phyloP scores from a whole-genome alignment of 2,329 filamentous ascomycete species.

The Stromatinia cepivora region DNA sequence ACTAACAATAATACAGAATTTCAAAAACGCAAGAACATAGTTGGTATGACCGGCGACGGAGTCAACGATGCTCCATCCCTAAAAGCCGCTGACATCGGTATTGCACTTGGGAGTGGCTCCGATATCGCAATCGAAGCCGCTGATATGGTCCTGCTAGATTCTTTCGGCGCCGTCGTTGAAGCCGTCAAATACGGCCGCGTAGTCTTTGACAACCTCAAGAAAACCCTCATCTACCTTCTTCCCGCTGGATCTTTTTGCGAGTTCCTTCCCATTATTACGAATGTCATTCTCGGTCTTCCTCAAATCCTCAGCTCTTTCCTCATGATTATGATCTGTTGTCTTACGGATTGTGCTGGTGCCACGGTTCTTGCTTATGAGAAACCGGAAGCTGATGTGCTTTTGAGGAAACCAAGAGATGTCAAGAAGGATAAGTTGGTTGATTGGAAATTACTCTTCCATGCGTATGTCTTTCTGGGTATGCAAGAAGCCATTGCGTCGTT shows the following conservation, averaged over 20 bases:
- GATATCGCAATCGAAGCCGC: conserved; percentile 63
- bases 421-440: conserved; percentile 72
- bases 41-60: conserved; percentile 53
- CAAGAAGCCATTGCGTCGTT: conserved; percentile 60
- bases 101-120: conserved; percentile 57
- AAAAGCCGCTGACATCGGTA: conserved; percentile 65
- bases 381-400: conserved; percentile 72
- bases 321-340: conserved; percentile 54
- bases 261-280: conserved; percentile 60
- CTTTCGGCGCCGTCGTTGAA: conserved; percentile 69
- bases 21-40: conserved; percentile 55
- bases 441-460: conserved; percentile 68
- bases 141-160: conserved; percentile 65
- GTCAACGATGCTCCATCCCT: conserved; percentile 55
- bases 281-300: conserved; percentile 58
- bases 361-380: conserved; percentile 74
- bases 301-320: conserved; percentile 60
- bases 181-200: conserved; percentile 72
- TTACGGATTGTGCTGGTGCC: conserved; percentile 72
- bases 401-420: conserved; percentile 65
- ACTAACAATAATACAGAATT: conserved; percentile 24
- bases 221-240: conserved; percentile 61
- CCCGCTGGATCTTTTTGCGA: conserved; percentile 60
- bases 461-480: conserved; percentile 69
- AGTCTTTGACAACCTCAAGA: conserved; percentile 79